Evolutionary conservation across 2,329 filamentous ascomycete genomes (phyloP).

Genomic region (Penicillium sp.): DNA sequence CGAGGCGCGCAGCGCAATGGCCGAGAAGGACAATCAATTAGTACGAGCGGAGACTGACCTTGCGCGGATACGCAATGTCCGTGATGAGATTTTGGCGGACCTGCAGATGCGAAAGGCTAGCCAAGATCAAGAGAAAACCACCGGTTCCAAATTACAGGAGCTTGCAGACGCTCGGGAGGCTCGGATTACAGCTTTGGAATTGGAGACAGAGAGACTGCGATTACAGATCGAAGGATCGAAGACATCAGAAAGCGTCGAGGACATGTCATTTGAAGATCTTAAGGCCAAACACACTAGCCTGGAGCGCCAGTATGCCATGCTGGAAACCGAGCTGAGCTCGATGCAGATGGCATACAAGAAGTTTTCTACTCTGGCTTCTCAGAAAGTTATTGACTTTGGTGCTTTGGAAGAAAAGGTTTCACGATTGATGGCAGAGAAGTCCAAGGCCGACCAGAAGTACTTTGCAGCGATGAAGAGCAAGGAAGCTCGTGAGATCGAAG

Average conservation of each 20-base stretch:
- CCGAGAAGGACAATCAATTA: conserved; percentile 79
- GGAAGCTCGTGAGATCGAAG: conserved; percentile 78
- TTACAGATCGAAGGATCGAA: conserved; percentile 54
- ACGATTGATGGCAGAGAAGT: conserved; percentile 79
- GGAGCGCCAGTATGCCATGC: conserved; percentile 75
- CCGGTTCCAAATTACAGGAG: conserved; percentile 74
- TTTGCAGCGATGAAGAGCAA: conserved; percentile 94
- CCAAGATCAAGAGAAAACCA: conserved; percentile 72
- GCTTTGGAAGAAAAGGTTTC: conserved; percentile 75
- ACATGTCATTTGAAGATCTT: conserved; percentile 68
- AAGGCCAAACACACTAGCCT: conserved; percentile 71
- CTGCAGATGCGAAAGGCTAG: conserved; percentile 74
- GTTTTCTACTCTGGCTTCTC: conserved; percentile 77
- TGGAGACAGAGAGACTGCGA: conserved; percentile 72
- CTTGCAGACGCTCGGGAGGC: conserved; percentile 76
- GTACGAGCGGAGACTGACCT: conserved; percentile 80
- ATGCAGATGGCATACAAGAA: conserved; percentile 92
- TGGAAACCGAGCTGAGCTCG: conserved; percentile 83
- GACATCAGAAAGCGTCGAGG: conserved; percentile 52
- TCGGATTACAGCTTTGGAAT: conserved; percentile 78
- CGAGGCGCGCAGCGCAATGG: conserved; percentile 70
- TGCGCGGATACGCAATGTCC: conserved; percentile 75
- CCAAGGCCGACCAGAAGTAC: conserved; percentile 96
- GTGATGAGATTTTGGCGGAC: conserved; percentile 85
- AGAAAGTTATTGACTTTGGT: conserved; percentile 78